Conservation (phyloP, 331 rosid species). For the Quercus lobata region DNA sequence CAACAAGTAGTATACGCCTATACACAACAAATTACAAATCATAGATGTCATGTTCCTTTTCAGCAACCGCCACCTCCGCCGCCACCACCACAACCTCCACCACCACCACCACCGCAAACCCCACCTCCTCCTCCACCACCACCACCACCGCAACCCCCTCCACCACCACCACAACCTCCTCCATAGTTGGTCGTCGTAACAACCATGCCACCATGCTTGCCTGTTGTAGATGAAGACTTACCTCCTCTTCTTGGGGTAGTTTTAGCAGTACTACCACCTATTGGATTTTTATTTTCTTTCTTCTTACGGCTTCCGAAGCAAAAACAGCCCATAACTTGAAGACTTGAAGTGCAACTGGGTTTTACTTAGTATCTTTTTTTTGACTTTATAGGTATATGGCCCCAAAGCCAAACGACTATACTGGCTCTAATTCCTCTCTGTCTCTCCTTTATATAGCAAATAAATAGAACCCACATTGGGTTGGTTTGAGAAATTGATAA, state of each 20-base stretch:
- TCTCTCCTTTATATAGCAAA: no score
- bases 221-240: background rate
- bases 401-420: no score
- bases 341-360: background rate
- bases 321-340: background rate
- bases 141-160: background rate
- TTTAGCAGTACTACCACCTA: no score
- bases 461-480: no score
- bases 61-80: background rate
- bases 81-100: background rate
- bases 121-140: background rate
- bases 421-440: no score
- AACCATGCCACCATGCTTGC: background rate
- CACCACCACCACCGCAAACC: no score
- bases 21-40: no score
- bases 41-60: background rate
- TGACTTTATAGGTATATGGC: no score
- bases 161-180: background rate
- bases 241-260: background rate
- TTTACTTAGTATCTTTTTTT: no score
- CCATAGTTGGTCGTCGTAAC: conserved; percentile 4
- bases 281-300: background rate
- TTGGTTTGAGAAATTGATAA: no score
- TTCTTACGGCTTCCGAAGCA: background rate
- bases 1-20: no score